Conservation (phyloP, 306 rosid species). For the Vachellia pachyceras region DNA sequence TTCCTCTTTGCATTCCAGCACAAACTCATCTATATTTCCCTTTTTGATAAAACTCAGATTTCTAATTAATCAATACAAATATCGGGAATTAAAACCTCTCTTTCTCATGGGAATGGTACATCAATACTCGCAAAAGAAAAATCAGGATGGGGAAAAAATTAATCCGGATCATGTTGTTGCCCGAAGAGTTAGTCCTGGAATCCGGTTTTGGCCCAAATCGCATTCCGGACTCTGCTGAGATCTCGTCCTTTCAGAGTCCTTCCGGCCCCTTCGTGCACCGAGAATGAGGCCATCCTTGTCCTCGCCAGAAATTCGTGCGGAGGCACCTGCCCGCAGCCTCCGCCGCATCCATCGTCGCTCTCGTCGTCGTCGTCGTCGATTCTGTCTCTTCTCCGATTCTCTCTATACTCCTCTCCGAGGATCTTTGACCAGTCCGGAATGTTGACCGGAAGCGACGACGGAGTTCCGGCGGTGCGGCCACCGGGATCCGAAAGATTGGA, state of each 20-base stretch:
- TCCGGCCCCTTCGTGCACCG: conserved; percentile 85
- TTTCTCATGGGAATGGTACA: background rate
- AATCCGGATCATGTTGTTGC: background rate
- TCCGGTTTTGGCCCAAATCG: conserved; percentile 87
- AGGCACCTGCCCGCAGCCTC: conserved; percentile 53
- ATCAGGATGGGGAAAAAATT: background rate
- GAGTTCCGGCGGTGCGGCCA: no score
- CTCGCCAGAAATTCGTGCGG: conserved; percentile 86
- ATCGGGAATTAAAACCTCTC: conserved; percentile 11
- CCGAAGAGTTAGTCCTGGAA: conserved; percentile 57
- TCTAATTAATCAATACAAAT: conserved; percentile 16
- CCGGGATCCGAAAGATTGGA: conserved; percentile 42
- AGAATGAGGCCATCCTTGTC: conserved; percentile 76
- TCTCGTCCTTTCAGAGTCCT: conserved; percentile 85
- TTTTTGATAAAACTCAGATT: no score
- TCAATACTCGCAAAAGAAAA: background rate
- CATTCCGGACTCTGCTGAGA: conserved; percentile 79
- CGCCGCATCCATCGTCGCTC: conserved; percentile 41
- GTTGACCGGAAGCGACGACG: no score
- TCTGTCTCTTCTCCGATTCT: conserved; percentile 35
- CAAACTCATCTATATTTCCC: no score
- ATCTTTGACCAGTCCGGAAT: conserved; percentile 91
- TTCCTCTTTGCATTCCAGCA: conserved; percentile 6
- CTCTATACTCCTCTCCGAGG: conserved; percentile 65
- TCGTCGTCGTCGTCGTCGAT: conserved; percentile 36